Base-by-base conservation (phyloP, 306 rosid species). In the Betula pendula region DNA sequence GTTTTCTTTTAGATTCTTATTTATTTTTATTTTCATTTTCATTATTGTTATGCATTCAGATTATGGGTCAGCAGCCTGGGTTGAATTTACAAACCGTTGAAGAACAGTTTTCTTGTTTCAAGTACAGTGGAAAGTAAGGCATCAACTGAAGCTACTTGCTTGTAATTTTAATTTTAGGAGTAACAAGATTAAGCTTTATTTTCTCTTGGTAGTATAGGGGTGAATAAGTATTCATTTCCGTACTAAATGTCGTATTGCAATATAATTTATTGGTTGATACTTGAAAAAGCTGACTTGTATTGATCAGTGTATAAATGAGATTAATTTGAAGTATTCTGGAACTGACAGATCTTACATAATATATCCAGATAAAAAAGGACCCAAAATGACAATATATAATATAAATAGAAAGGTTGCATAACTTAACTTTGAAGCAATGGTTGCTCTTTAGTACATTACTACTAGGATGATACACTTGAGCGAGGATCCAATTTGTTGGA, bases 81-180 rank as follows among this genome's bases (percentile, higher is more conserved):
- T 66, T 93, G 89, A 80, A 88, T 75, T 68, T 90, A 45, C 74
- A 63, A 31, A 62, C 82, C 5, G 78, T 89, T 65, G 90, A 89
- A 6, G 81, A 83, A 0, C 87, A 88, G 76, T 94, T 90, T 58
- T 73, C 83, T 24, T 94, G 98, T 85, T 92, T 94, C 59, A 58
- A 43, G 35, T 90, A 56, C 70, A 7, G 48, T 12, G 70, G 45
- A 13, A 84, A 86, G 98, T 94, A 89, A 33, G 88, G 72, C 60
- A 27, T 56, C 77, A 59, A 69, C 79, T 75, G 67, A 59, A 45
- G 24, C 81, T 35, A 12, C 76, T 82, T 68, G 40, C 69, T 85
- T 75, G 67, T 35, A 76, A 50, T 80, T 74, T 35, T 40, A 33
- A 35, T 35, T 35, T 65, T 62, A 4, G 13, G 43, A 62, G 17